These are phyloP conservation scores for Dacryopinax primogenitus DNA, from an alignment of 768 basidiomycete species.

Conservation along the genomic window DNA sequence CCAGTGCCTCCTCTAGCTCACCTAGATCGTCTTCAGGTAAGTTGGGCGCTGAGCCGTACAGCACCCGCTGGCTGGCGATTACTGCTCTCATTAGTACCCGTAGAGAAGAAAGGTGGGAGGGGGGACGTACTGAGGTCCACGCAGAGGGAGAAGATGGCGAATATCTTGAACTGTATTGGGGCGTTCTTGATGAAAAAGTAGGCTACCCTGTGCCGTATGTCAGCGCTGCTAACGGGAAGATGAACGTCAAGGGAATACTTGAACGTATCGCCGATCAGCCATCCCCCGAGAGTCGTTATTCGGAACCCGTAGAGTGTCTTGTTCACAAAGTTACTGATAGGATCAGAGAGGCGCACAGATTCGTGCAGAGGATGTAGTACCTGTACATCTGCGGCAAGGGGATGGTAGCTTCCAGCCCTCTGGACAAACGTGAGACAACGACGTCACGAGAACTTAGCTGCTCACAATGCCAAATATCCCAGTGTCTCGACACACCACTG, in stretches of 20 bases:
- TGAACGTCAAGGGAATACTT: conserved; percentile 39
- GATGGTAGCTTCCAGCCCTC: neutral
- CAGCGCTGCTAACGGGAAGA: conserved; percentile 11
- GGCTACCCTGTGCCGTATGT: conserved; percentile 38
- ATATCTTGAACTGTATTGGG: conserved; percentile 69
- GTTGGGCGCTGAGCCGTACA: conserved; percentile 52
- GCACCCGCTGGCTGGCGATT: conserved; percentile 58
- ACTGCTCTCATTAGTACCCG: conserved; percentile 30
- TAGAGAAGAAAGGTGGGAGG: conserved; percentile 14
- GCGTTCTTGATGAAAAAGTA: conserved; percentile 68
- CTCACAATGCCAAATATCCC: conserved; percentile 65
- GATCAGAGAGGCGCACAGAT: neutral
- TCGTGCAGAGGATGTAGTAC: conserved; percentile 27
- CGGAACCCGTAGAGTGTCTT: conserved; percentile 75
- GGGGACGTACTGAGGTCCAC: conserved; percentile 53
- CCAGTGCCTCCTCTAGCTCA: conserved; percentile 62
- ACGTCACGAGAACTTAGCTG: conserved; percentile 39
- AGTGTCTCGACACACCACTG: conserved; percentile 46
- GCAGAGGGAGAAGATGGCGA: conserved; percentile 71
- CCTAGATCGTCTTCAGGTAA: conserved; percentile 46
- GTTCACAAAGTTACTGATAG: conserved; percentile 60
- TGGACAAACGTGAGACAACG: neutral
- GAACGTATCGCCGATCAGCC: conserved; percentile 74
- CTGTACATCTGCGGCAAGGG: conserved; percentile 75
- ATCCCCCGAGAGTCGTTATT: conserved; percentile 66